Conservation (phyloP, 805 yeast species). For the Monosporozyma servazzii region DNA sequence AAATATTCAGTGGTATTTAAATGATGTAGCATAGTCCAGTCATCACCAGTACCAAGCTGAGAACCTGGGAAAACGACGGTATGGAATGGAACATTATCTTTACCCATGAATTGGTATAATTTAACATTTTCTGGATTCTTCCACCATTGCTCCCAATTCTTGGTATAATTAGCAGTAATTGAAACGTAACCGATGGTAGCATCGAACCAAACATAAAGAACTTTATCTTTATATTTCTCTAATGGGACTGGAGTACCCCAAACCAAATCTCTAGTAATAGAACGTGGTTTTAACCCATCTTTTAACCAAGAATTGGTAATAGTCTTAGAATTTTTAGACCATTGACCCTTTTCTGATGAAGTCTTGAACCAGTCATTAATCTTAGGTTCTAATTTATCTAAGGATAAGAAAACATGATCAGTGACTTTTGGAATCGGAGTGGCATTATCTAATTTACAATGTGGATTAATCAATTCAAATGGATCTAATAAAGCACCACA, state of each 20-base stretch:
- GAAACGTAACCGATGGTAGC: slow-evolving; percentile 96
- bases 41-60: slow-evolving; percentile 76
- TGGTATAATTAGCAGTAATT: slow-evolving; percentile 86
- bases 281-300: slow-evolving; percentile 86
- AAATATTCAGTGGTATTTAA: slow-evolving; percentile 91
- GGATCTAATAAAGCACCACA: slow-evolving; percentile 90
- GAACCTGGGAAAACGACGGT: slow-evolving; percentile 96
- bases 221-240: slow-evolving; percentile 78
- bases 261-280: slow-evolving; percentile 91
- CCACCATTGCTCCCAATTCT: slow-evolving; percentile 90
- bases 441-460: slow-evolving; percentile 85
- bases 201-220: slow-evolving; percentile 97
- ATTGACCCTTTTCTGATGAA: slow-evolving; percentile 62
- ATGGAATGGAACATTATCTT: slow-evolving; percentile 98
- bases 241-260: slow-evolving; percentile 99
- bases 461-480: slow-evolving; percentile 85
- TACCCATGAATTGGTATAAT: slow-evolving; percentile 97
- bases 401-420: slow-evolving; percentile 73
- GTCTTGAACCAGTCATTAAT: slow-evolving; percentile 63
- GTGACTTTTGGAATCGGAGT: slow-evolving; percentile 75
- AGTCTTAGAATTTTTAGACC: slow-evolving; percentile 87
- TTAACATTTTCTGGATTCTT: slow-evolving; percentile 79
- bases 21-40: slow-evolving; percentile 88
- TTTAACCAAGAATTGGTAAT: slow-evolving; percentile 91
- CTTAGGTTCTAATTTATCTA: slow-evolving; percentile 75